Evolutionary conservation across 140 eudicot genomes (phyloP), one percentile per base, ranked within the genome.

Genomic region (Erigeron philadelphicus): DNA sequence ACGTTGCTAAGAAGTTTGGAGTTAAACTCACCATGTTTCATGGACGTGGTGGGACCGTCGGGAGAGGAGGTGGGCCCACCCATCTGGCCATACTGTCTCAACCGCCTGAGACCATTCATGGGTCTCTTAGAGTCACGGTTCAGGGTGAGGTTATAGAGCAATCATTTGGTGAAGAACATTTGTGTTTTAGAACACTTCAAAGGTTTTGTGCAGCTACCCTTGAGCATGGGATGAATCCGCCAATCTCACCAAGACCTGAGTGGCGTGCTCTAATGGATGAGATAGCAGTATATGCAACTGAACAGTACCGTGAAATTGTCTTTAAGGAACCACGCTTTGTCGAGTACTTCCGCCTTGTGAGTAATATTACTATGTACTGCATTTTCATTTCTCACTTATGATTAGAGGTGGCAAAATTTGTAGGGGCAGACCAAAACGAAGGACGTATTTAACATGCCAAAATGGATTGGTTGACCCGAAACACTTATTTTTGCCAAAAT

Each of bases 1-100:
- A 89, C 9, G 99, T 93, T 13, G 94, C 99, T 0, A 93, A 93
- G 76, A 45, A 93, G 47, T 85, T 25, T 17, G 99, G 97, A 0
- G 88, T 93, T 72, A 93, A 93, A 81, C 81, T 93, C 61, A 89
- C 97, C 1, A 93, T 93, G 99, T 93, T 93, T 82, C 99, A 93
- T 31, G 99, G 99, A 16, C 90, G 99, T 47, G 99, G 99, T 46
- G 99, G 99, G 43, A 93, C 99, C 8, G 99, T 93, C 1, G 99
- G 99, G 44, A 76, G 99, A 74, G 99, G 99, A 67, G 99, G 99
- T 9, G 99, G 99, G n/a, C 99, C 99, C 64, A 89, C 97, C 38
- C 97, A 93, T 81, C 86, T 93, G 67, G 99, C 99, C 73, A 93
- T 93, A 54, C 68, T 93, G 75, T 93, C 99, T 47, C 99, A 93